Evolutionary conservation across 495 filamentous ascomycete genomes (phyloP), one percentile per base, ranked within the genome.

Genomic region (Hypoxylon fragiforme): DNA sequence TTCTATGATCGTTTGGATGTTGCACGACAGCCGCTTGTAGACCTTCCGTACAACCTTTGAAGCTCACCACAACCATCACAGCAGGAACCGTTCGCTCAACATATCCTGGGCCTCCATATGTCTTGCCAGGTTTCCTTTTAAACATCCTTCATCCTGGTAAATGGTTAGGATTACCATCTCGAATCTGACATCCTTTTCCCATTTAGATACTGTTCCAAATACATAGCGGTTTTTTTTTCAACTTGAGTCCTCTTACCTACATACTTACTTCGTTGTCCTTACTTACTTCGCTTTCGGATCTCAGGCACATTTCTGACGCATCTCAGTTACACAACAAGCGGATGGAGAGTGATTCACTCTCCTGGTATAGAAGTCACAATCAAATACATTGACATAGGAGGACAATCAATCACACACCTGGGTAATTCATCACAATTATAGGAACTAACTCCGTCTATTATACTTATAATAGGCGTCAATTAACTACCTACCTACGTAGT

Each of bases 21-120:
- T 54, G 49, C 54, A 63, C 60, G 41, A 40, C 60, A 63, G 54
- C 60, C 49, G 54, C 49, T 57, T 54, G 54, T 59, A 54, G 54
- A 63, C 60, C 28, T 46, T 49, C 50, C 54, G 60, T 59, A 40
- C 54, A 50, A 63, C 60, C 19, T 58, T 44, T 37, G 35, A 53
- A 57, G 48, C 58, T 62, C 39, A 50, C 47, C 58, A 48, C 53
- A 49, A 38, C 18, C 44, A 53, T 48, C 43, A 14, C 15, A 24
- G 37, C 20, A 43, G 28, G 16, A 28, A 32, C 35, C 18, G 11
- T n/a, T 41, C 53, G 41, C 53, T 37, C 31, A 18, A 37, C 38
- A 37, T 30, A 37, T 42, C 39, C 40, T 38, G 14, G 36, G 9
- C 13, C 18, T 44, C n/a, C n/a, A n/a, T n/a, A n/a, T n/a, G n/a